These are phyloP conservation scores for Aspergillus sp. DNA, from an alignment of 2,329 filamentous ascomycete genomes.

Conservation along the genomic window DNA sequence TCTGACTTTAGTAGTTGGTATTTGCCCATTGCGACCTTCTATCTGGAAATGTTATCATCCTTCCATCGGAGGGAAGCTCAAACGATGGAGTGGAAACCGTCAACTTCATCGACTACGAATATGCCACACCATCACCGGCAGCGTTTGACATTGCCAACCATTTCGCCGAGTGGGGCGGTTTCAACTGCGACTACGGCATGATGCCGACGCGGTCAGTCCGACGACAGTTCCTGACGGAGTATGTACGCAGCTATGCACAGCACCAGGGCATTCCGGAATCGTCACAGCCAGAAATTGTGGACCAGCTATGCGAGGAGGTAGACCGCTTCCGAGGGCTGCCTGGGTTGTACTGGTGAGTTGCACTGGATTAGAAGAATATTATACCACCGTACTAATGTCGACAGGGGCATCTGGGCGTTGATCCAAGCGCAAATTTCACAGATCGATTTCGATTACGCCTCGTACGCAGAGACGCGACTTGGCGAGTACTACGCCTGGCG, in stretches of 20 bases:
- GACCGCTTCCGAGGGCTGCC: conserved; percentile 86
- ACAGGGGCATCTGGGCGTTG: conserved; percentile 90
- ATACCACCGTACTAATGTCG: conserved; percentile 26
- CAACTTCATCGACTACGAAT: conserved; percentile 97
- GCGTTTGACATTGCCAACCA: conserved; percentile 98
- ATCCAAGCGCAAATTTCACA: conserved; percentile 93
- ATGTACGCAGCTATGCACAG: conserved; percentile 72
- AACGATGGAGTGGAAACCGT: conserved; percentile 55
- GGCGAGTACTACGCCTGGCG: conserved; percentile 95
- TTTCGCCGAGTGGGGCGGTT: conserved; percentile 97
- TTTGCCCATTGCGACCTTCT: conserved; percentile 95
- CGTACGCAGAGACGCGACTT: conserved; percentile 81
- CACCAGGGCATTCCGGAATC: conserved; percentile 40
- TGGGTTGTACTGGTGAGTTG: conserved; percentile 68
- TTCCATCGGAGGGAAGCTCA: conserved; percentile 44
- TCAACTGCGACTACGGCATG: conserved; percentile 85
- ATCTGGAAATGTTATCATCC: conserved; percentile 93
- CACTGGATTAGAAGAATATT: too few species aligned
- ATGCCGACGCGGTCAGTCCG: conserved; percentile 78
- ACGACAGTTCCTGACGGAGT: conserved; percentile 77
- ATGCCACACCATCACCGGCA: conserved; percentile 88
- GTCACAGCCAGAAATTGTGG: conserved; percentile 62
- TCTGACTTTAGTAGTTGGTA: conserved; percentile 61
- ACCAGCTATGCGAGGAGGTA: conserved; percentile 74
- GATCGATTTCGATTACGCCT: conserved; percentile 95